Evolutionary conservation across 1,139 yeast species (phyloP).

Genomic region (Debaryomyces sp.): DNA sequence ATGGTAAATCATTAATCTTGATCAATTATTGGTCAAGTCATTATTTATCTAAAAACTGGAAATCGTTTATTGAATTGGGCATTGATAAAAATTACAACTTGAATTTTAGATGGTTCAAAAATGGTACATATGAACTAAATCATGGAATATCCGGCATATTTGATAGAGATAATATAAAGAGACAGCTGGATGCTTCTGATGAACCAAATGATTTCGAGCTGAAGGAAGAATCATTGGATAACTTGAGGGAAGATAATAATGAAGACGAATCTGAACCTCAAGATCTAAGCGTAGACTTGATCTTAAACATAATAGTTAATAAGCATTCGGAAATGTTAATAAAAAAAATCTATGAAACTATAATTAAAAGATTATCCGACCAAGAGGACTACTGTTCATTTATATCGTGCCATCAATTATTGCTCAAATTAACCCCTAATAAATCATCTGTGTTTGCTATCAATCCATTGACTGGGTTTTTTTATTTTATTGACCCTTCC

Average conservation of each 20-base stretch:
- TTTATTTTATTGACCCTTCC: constrained; percentile 48
- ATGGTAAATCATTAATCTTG: constrained; percentile 61
- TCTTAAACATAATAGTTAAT: constrained; percentile 37
- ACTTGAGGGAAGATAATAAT: constrained; percentile 11
- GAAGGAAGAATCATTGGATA: constrained; percentile 7
- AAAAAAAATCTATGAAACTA: constrained; percentile 21
- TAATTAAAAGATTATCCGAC: constrained; percentile 11
- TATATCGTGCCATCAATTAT: constrained; percentile 40
- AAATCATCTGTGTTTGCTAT: constrained; percentile 44
- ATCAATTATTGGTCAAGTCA: constrained; percentile 72
- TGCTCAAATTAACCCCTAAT: constrained; percentile 36
- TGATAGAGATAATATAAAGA: constrained; percentile 7
- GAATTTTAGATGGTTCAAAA: constrained; percentile 69
- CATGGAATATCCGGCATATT: constrained; percentile 22
- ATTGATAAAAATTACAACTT: constrained; percentile 54
- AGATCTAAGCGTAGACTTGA: constrained; percentile 41
- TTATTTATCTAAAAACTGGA: constrained; percentile 39
- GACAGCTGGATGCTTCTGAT: constrained; percentile 1
- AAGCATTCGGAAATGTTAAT: constrained; percentile 43
- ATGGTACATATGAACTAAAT: constrained; percentile 41
- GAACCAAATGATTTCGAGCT: constrained; percentile 3
- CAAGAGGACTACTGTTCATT: constrained; percentile 15
- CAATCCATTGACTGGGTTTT: constrained; percentile 47
- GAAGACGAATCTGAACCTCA: constrained; percentile 23
- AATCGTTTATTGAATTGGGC: constrained; percentile 66